Evolutionary conservation across 2,329 filamentous ascomycete genomes (phyloP), one percentile per base, ranked within the genome.

Genomic region (Reticulascus tulasneorum): DNA sequence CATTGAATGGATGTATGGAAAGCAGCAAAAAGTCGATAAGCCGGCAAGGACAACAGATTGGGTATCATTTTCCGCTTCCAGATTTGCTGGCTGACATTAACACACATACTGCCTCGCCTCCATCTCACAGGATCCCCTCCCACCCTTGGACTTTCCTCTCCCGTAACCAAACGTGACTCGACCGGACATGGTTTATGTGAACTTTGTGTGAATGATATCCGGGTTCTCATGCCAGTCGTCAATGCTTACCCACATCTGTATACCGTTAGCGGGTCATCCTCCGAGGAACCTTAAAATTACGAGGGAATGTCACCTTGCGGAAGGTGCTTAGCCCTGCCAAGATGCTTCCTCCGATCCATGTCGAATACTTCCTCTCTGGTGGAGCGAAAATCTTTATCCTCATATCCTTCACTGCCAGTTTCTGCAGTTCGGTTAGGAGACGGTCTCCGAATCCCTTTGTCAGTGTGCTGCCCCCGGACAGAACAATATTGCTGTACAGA

Each of bases 191-290:
- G 38, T 29, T 64, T 74, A 96, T 54, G 88, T 90, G 64, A 97
- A 95, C 66, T 95, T 97, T 56, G 88, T 93, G 66, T 97, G 91
- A 58, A 98, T 97, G 54, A 98, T 93, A 58, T 98, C 91, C 13
- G 93, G 93, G 59, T 98, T 95, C 75, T 98, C 93, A 62, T 98
- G 93, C 93, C 93, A 98, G 71, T 98, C 93, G 58, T 97, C 93
- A 59, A 95, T 91, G 66, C 89, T 95, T 56, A 98, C 93, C 89
- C 93, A 97, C 93, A 98, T 98, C 91, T 95, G 59, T 20, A 11
- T 9, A 12, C 9, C 28, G 29, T 42, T 19, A 35, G 22, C 25
- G 33, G 23, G 9, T 5, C 2, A 27, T 18, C 7, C n/a, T 10
- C 11, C 12, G 16, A 9, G 20, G 16, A 28, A n/a, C 12, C 9